Evolutionary conservation across 139 green algal species (phyloP).

Genomic region (Chlorella sorokiniana): DNA sequence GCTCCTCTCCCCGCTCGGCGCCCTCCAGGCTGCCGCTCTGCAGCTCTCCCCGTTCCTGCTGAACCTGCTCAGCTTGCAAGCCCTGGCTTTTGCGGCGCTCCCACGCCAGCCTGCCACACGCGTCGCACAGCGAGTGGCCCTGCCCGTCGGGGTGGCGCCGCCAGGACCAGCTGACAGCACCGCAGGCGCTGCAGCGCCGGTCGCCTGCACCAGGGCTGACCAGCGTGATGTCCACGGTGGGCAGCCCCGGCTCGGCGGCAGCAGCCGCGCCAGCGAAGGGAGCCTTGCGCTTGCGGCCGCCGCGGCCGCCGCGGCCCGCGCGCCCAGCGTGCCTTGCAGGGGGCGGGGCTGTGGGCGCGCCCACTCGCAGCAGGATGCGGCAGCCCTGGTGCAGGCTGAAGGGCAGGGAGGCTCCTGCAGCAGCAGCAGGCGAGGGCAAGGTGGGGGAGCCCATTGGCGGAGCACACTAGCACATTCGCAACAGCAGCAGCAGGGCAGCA

Average conservation of each 20-base stretch:
- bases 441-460: background rate
- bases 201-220: background rate
- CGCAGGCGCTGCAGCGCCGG: background rate
- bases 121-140: constrained; percentile 3
- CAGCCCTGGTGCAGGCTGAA: background rate
- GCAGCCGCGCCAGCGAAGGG: background rate
- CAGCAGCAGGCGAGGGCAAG: background rate
- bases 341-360: background rate
- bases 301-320: background rate
- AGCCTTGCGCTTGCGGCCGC: background rate
- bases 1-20: background rate
- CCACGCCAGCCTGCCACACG: constrained; percentile 3
- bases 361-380: background rate
- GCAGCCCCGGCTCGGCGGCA: background rate
- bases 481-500: background rate
- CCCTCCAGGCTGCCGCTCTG: background rate
- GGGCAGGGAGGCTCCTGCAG: background rate
- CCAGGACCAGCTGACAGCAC: background rate
- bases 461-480: background rate
- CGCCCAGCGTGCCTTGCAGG: background rate
- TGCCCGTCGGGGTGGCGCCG: background rate
- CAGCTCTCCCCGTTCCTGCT: background rate
- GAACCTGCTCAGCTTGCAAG: background rate
- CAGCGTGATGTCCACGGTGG: background rate
- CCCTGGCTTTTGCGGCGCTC: background rate